Percentiles rank a stretch among this genome's conserved stretches.
These are phyloP conservation scores for Trebouxia gelatinosa DNA, from an alignment of 163 green algal genomes.

Conservation along the genomic window DNA sequence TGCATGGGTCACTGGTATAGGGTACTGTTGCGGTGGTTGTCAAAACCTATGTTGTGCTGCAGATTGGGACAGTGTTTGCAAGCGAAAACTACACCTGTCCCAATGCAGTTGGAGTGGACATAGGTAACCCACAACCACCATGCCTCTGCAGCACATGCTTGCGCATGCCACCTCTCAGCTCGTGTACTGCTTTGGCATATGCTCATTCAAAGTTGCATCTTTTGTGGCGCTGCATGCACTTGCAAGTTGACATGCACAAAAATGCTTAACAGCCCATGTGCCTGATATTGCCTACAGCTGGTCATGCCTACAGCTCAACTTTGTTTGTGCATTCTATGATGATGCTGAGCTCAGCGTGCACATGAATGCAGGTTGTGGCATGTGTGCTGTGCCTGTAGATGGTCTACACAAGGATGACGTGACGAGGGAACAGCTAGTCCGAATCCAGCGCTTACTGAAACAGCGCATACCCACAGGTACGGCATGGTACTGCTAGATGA, in stretches of 20 bases:
- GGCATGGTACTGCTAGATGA: background rate
- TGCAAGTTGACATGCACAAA: too few species aligned
- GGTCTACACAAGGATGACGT: constrained; percentile 44
- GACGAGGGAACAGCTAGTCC: constrained; percentile 16
- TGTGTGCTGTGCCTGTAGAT: constrained; percentile 48
- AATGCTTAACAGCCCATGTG: too few species aligned
- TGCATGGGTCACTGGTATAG: too few species aligned
- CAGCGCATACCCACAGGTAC: constrained; percentile 39
- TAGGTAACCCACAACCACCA: constrained; percentile 30
- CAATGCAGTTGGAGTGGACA: constrained; percentile 52
- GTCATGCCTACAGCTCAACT: background rate
- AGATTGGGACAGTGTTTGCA: constrained; percentile 52
- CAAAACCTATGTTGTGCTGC: too few species aligned
- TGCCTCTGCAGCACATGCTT: too few species aligned
- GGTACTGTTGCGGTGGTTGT: too few species aligned
- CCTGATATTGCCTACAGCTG: too few species aligned
- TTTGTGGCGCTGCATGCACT: too few species aligned
- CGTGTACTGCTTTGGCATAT: too few species aligned
- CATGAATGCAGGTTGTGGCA: constrained; percentile 40
- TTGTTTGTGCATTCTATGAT: background rate
- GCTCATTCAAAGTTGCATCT: too few species aligned
- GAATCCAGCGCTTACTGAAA: constrained; percentile 42
- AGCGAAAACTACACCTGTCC: constrained; percentile 41
- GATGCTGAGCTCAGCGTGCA: too few species aligned
- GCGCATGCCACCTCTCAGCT: too few species aligned